Evolutionary conservation across 2,329 filamentous ascomycete species (phyloP).

Genomic region (Tolypocladium album): DNA sequence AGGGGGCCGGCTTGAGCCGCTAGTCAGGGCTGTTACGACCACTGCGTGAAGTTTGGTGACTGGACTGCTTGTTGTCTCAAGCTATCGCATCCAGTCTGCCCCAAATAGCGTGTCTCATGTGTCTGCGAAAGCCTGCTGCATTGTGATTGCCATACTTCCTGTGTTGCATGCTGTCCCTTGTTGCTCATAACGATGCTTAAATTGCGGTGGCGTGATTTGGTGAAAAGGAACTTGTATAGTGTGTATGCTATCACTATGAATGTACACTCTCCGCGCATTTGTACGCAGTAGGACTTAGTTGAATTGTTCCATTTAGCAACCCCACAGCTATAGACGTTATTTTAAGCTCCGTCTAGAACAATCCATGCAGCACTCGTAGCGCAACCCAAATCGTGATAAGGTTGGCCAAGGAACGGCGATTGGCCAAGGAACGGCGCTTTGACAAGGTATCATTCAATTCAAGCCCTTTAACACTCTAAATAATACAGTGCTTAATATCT

Average conservation of each 20-base stretch:
- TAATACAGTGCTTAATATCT: not conserved
- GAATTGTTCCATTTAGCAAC: not conserved
- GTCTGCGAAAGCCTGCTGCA: not conserved
- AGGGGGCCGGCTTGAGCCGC: constrained; percentile 32
- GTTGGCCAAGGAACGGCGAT: not conserved
- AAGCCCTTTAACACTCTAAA: not conserved
- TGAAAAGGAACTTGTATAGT: not conserved
- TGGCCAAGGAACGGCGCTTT: not conserved
- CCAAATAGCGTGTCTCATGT: not conserved
- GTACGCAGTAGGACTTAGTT: not conserved
- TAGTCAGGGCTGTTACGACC: not conserved
- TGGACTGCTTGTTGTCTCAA: not conserved
- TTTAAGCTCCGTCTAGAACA: not conserved
- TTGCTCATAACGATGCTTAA: not conserved
- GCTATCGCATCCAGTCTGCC: not conserved
- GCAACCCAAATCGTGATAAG: not conserved
- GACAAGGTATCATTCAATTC: not conserved
- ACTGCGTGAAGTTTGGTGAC: not conserved
- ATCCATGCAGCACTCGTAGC: not conserved
- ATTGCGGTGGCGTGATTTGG: not conserved
- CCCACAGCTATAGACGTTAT: not conserved
- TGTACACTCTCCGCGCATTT: not conserved
- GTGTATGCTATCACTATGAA: not conserved
- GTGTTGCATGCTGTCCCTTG: not conserved
- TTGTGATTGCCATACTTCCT: not conserved